phyloP scores from a whole-genome alignment of 2,329 filamentous ascomycete genomes.

The Diaporthe capsici region DNA sequence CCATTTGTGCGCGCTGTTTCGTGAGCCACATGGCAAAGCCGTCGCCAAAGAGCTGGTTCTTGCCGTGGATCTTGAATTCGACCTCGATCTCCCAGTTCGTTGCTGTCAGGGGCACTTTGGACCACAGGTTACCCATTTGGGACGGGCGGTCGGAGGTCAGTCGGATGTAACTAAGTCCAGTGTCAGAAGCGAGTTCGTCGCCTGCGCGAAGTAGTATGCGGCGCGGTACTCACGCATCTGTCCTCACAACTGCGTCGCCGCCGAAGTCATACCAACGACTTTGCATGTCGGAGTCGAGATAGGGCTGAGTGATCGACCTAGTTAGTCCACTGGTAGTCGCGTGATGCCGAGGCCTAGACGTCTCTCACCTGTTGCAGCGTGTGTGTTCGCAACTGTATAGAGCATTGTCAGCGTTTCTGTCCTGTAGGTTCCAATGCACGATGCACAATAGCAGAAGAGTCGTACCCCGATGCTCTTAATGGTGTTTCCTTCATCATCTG shows the following conservation, averaged over 20 bases:
- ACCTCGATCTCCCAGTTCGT: conserved; percentile 99
- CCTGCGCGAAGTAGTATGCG: conserved; percentile 30
- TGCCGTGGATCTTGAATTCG: conserved; percentile 93
- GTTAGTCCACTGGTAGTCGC: conserved; percentile 44
- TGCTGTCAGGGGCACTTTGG: conserved; percentile 91
- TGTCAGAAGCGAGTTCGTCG: conserved; percentile 29
- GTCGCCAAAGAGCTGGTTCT: conserved; percentile 92
- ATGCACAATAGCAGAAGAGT: conserved; percentile 30
- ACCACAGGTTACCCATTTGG: conserved; percentile 94
- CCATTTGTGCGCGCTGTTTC: conserved; percentile 85
- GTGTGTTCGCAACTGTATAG: conserved; percentile 83
- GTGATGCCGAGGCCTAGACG: conserved; percentile 39
- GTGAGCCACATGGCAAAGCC: conserved; percentile 99
- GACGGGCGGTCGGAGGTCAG: conserved; percentile 92
- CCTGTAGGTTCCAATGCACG: not conserved
- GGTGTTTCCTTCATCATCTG: conserved; percentile 57
- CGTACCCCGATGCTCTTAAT: conserved; percentile 67
- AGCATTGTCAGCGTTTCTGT: conserved; percentile 31
- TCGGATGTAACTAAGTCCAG: conserved; percentile 81
- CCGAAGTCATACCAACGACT: conserved; percentile 99
- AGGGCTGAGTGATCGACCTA: conserved; percentile 73
- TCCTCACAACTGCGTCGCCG: conserved; percentile 88
- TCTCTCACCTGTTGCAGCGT: conserved; percentile 81
- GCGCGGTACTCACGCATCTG: conserved; percentile 70
- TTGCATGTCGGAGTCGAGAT: conserved; percentile 97